These are phyloP conservation scores for Ichthyophthirius multifiliis DNA, from an alignment of 169 alveolate genomes.

Conservation along the genomic window DNA sequence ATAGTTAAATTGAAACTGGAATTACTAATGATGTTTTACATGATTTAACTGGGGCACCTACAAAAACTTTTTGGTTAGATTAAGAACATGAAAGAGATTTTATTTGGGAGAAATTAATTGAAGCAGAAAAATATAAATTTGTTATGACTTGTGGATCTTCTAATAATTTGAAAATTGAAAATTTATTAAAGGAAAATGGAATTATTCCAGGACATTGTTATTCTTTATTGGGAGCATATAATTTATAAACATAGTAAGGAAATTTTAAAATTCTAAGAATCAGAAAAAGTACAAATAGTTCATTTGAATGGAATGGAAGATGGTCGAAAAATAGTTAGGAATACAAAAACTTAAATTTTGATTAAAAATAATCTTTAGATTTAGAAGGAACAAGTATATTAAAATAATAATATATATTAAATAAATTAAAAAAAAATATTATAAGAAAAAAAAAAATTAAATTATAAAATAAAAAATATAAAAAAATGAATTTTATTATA, in stretches of 20 bases:
- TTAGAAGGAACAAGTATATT: background rate
- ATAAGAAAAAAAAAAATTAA: no score
- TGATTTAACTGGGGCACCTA: slow-evolving; percentile 77
- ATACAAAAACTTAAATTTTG: slow-evolving; percentile 8
- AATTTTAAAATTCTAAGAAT: slow-evolving; percentile 43
- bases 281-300: slow-evolving; percentile 75
- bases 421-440: no score
- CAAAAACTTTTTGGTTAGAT: slow-evolving; percentile 16
- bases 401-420: background rate
- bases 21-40: slow-evolving; percentile 61
- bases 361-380: background rate
- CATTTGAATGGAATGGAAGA: slow-evolving; percentile 59
- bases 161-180: slow-evolving; percentile 48
- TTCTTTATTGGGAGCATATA: slow-evolving; percentile 51
- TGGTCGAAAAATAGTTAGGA: slow-evolving; percentile 48
- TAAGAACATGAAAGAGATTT: slow-evolving; percentile 37
- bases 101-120: slow-evolving; percentile 33
- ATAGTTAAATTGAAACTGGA: slow-evolving; percentile 72
- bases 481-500: no score
- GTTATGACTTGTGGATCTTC: slow-evolving; percentile 35
- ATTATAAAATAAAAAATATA: no score
- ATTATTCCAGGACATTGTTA: slow-evolving; percentile 70
- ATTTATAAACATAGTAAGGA: slow-evolving; percentile 22
- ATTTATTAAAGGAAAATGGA: slow-evolving; percentile 24
- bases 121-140: slow-evolving; percentile 19